Conservation (phyloP, 164 flowering plant species). For the Piper longum region DNA sequence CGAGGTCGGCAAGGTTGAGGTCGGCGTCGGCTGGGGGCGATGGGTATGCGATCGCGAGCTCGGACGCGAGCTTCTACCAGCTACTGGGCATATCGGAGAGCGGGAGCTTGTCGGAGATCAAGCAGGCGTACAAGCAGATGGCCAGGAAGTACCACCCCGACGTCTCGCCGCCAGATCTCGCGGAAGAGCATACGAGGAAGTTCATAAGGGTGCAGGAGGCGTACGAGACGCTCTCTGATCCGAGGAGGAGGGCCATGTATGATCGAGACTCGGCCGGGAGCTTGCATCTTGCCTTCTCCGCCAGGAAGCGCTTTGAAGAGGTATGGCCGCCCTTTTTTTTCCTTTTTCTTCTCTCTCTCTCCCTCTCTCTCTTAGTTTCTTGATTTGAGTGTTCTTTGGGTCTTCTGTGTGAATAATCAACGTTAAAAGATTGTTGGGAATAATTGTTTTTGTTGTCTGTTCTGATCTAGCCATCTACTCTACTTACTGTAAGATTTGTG, state of each 20-base stretch:
- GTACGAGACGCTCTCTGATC: conserved; percentile 84
- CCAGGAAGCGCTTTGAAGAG: conserved; percentile 37
- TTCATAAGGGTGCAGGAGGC: conserved; percentile 89
- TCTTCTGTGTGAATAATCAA: too few species aligned
- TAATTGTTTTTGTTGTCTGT: background rate
- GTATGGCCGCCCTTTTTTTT: conserved; percentile 14
- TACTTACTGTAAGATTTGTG: too few species aligned
- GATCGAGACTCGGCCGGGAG: conserved; percentile 55
- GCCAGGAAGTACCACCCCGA: conserved; percentile 87
- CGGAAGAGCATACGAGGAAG: conserved; percentile 56
- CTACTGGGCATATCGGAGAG: conserved; percentile 58
- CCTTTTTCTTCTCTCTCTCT: too few species aligned
- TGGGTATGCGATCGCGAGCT: background rate
- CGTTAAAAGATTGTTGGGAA: background rate
- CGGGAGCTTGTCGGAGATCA: conserved; percentile 43
- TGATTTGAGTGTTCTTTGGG: background rate
- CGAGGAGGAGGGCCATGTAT: conserved; percentile 50
- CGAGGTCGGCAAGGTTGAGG: background rate
- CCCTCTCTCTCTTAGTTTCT: too few species aligned
- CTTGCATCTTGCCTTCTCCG: conserved; percentile 58
- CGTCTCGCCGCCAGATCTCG: conserved; percentile 77
- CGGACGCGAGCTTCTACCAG: conserved; percentile 43
- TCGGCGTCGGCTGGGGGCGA: background rate
- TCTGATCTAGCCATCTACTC: too few species aligned
- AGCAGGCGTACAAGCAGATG: conserved; percentile 78